Conservation (phyloP, 345 rosid genomes). For the Gossypium longicalyx region DNA sequence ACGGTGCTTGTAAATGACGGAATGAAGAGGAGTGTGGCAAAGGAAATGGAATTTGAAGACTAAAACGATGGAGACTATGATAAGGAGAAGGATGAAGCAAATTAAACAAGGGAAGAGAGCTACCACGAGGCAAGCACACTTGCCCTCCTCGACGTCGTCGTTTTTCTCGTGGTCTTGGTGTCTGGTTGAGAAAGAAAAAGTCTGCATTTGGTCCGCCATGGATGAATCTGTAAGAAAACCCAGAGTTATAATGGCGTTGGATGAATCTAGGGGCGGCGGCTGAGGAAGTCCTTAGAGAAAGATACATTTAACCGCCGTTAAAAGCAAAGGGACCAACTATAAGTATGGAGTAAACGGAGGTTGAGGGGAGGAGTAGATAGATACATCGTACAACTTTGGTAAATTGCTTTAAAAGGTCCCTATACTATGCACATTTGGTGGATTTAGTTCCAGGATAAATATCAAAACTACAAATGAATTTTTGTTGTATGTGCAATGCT, state of each 20-base stretch:
- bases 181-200: slow-evolving; percentile 32
- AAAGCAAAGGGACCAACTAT: no score
- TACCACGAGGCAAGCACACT: slow-evolving; percentile 36
- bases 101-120: slow-evolving; percentile 52
- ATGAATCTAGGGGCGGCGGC: slow-evolving; percentile 1
- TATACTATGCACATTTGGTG: no score
- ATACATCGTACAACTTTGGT: no score
- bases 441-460: no score
- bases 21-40: slow-evolving; percentile 67
- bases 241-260: slow-evolving; percentile 6
- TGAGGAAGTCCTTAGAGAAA: slow-evolving; percentile 19
- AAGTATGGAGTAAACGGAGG: no score
- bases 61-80: slow-evolving; percentile 47
- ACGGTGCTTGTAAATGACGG: slow-evolving; percentile 43
- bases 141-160: slow-evolving; percentile 33
- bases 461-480: no score
- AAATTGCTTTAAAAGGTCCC: no score
- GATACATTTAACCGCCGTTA: slow-evolving; percentile 36
- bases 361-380: no score
- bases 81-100: slow-evolving; percentile 45
- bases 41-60: slow-evolving; percentile 51
- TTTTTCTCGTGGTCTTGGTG: slow-evolving; percentile 25
- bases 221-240: slow-evolving; percentile 13
- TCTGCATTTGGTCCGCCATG: slow-evolving; percentile 40
- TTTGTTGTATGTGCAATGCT: no score